Evolutionary conservation across 306 rosid species (phyloP), one percentile per base, ranked within the genome.

Genomic region (Pterocarpus macrocarpus): DNA sequence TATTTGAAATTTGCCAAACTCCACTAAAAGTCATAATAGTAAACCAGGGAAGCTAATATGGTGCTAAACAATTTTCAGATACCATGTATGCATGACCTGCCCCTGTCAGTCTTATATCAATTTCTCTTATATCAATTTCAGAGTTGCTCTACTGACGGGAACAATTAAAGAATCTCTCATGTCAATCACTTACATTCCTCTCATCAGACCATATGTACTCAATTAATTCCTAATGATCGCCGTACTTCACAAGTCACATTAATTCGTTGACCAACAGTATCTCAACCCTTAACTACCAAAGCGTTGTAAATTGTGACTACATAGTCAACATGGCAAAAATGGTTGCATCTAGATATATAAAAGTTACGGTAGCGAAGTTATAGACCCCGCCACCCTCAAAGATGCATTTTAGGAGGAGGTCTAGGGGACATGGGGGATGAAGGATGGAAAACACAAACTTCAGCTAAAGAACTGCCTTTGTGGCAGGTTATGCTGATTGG

Each of bases 101-200:
- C 17, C 47, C 39, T 17, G 45, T 17, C 3, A n/a, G 28, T 22
- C 28, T 22, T 22, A 22, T 22, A 22, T 22, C 28, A 22, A 22
- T 22, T 22, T 22, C 39, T 41, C 58, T 13, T 28, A 50, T 7
- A 61, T 49, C 53, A 71, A 32, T 57, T 17, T 73, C 61, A 57
- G 67, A 33, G 22, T 52, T 14, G n/a, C 66, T 73, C 52, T 8
- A 6, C 34, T 17, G 44, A 56, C 17, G 36, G 4, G 52, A 73
- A 73, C 53, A 56, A 49, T 73, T 53, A 17, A 44, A 28, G 69
- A 30, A 64, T 7, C 41, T 33, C 67, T 41, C 6, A 3, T 62
- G 67, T 62, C n/a, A 62, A 62, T 62, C 67, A 41, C 35, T 9
- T 67, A 35, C n/a, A n/a, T 17, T 44, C n/a, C 38, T 43, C 73